Base-by-base conservation (phyloP, 306 rosid genomes). In the Prunus mume region DNA sequence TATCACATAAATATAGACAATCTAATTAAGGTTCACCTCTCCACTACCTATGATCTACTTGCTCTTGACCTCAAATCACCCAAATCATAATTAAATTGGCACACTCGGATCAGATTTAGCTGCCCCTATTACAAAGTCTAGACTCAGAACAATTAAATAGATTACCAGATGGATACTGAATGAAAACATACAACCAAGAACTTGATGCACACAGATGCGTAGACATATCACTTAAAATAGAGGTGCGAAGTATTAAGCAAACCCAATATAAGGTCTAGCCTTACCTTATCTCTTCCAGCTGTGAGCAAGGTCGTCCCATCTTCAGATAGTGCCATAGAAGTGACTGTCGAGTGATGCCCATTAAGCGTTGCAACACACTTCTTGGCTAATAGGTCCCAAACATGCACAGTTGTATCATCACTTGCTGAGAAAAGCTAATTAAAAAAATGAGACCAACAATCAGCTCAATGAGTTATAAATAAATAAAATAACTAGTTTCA, bases 221-320 rank as follows among this genome's bases (percentile, higher is more conserved):
- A 13, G 38, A 1, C 9, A 25, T 61, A 5, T 5, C 24, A 27
- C 7, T 12, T 30, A 28, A 64, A 32, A 8, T 32, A 32, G 24
- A 12, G 6, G 13, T 64, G 3, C 27, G 4, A 32, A 64, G 68
- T 32, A 32, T 32, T 9, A 19, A 62, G 22, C 30, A 55, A 50
- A 43, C 15, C 28, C 54, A 41, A 55, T 2, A 50, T 60, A 9
- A 15, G 73, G 46, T 15, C 10, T 0, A 51, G 80, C 69, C 77
- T 15, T 77, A 61, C 99, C 96, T 90, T 95, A 81, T 95, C 99
- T 89, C 99, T 87, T 87, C 97, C 99, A 76, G 96, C 90, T 76
- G 90, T 92, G 73, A 92, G 90, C 87, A 95, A 85, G n/a, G 91
- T 92, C 90, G 85, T 74, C 45, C 99, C 96, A 66, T 95, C 99